Conservation (phyloP, 2,329 filamentous ascomycete species). For the Camptophora hylomeconis region DNA sequence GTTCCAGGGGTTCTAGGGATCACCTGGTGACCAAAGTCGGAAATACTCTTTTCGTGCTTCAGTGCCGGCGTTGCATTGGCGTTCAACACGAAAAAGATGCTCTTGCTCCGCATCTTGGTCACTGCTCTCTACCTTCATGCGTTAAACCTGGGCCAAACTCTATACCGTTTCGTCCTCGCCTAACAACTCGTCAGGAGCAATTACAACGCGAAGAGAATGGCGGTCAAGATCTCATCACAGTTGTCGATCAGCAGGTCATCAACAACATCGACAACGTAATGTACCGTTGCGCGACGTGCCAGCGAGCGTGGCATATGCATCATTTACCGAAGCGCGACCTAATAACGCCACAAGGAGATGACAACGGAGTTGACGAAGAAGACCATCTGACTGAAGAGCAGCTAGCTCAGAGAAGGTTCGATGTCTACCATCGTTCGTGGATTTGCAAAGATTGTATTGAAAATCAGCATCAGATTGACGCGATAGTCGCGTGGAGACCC, state of each 20-base stretch:
- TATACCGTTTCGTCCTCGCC: conserved; percentile 56
- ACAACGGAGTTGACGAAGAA: conserved; percentile 19
- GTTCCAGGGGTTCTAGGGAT: conserved; percentile 59
- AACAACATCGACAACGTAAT: conserved; percentile 67
- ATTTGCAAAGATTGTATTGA: conserved; percentile 65
- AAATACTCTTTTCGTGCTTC: conserved; percentile 66
- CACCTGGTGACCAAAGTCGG: conserved; percentile 80
- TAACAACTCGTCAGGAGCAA: conserved; percentile 70
- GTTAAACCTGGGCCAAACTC: conserved; percentile 55
- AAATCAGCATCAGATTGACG: conserved; percentile 53
- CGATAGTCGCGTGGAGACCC: conserved; percentile 82
- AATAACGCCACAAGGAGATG: conserved; percentile 4
- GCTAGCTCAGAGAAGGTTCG: conserved; percentile 48
- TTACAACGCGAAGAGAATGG: conserved; percentile 65
- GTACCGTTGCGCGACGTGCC: conserved; percentile 70
- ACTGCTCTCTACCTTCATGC: conserved; percentile 65
- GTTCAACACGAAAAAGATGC: conserved; percentile 53
- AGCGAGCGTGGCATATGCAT: conserved; percentile 68
- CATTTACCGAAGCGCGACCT: conserved; percentile 50
- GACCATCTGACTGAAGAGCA: conserved; percentile 30
- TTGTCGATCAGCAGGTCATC: conserved; percentile 49
- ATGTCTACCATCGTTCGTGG: conserved; percentile 65
- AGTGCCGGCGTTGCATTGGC: conserved; percentile 77
- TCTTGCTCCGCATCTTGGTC: conserved; percentile 54
- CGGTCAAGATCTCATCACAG: conserved; percentile 62